Conservation (phyloP, 768 basidiomycete genomes). For the Lactarius pseudohatsudake region DNA sequence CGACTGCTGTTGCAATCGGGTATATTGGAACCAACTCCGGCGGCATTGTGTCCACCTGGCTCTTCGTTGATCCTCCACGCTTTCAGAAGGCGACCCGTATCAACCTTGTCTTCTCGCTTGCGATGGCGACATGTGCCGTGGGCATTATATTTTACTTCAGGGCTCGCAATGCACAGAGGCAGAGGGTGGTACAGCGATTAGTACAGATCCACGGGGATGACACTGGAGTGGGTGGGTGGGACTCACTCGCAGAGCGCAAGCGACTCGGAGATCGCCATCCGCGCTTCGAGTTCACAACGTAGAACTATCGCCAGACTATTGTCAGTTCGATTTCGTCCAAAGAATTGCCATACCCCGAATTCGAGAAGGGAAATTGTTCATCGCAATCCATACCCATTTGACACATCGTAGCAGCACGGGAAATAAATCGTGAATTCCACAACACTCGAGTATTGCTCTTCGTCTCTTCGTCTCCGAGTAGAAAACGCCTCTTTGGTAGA, state of each 20-base stretch:
- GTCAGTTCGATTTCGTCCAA: not conserved
- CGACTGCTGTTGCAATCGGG: conserved; percentile 34
- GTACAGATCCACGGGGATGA: conserved; percentile 10
- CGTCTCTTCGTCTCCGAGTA: not conserved
- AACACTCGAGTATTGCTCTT: not conserved
- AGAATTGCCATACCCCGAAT: not conserved
- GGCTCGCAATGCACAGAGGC: conserved; percentile 18
- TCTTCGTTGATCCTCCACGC: conserved; percentile 23
- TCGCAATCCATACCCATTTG: not conserved
- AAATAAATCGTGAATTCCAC: not conserved
- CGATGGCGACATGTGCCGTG: conserved; percentile 8
- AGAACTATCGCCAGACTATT: not conserved
- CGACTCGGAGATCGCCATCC: conserved; percentile 29
- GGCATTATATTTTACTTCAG: conserved; percentile 17
- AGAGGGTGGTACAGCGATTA: conserved; percentile 13
- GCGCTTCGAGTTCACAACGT: conserved; percentile 27
- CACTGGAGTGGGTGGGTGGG: conserved; percentile 18
- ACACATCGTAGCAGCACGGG: not conserved
- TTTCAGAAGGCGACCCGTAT: conserved; percentile 25
- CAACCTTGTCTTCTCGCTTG: conserved; percentile 23
- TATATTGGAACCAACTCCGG: conserved; percentile 30
- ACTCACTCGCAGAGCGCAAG: conserved; percentile 23
- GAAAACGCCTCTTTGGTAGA: not conserved
- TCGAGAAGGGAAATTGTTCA: not conserved
- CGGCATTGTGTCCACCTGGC: conserved; percentile 26